Evolutionary conservation across 768 basidiomycete species (phyloP).

Genomic region (Leccinum barrowsii): DNA sequence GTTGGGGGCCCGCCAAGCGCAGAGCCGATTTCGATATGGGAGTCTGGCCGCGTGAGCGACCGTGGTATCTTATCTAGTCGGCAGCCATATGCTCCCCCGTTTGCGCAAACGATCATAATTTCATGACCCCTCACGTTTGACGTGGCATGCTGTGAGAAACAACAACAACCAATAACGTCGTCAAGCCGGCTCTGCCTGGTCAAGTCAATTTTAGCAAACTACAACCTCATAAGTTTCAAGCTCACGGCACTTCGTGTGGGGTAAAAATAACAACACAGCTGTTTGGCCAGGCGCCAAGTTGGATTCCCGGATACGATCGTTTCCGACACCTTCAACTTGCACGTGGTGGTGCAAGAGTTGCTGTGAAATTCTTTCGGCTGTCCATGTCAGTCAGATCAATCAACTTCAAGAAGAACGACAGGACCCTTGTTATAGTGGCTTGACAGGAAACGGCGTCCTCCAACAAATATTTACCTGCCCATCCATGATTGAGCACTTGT

Average conservation of each 20-base stretch:
- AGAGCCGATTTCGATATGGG: background rate
- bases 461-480: background rate
- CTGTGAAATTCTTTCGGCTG: constrained; percentile 6
- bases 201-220: background rate
- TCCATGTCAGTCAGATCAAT: background rate
- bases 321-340: background rate
- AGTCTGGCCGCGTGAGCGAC: background rate
- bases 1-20: background rate
- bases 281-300: background rate
- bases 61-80: constrained; percentile 11
- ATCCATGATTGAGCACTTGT: background rate
- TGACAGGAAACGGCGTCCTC: background rate
- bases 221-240: background rate
- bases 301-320: background rate
- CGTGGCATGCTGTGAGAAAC: constrained; percentile 1
- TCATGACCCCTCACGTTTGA: background rate
- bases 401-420: constrained; percentile 5
- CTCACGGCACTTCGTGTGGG: background rate
- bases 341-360: background rate
- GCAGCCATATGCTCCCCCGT: background rate
- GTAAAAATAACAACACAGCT: background rate
- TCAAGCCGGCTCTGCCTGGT: background rate
- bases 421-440: constrained; percentile 3
- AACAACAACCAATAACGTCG: background rate
- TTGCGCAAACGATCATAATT: background rate